phyloP scores from a whole-genome alignment of 2,329 filamentous ascomycete genomes.

The Pseudogymnoascus sp. region DNA sequence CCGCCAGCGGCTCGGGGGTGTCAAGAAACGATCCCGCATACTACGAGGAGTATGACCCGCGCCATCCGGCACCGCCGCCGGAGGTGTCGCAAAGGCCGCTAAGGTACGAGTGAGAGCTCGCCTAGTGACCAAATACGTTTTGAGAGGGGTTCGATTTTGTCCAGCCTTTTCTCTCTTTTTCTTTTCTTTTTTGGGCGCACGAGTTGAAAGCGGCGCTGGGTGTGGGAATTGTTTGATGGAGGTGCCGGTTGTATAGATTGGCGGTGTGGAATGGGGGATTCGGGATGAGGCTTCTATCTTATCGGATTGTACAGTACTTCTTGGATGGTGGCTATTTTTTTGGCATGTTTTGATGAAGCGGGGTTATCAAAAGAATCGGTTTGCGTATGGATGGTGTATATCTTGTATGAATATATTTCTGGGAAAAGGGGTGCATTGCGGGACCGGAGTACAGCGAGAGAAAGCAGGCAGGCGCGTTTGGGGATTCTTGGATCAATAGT shows the following conservation, averaged over 20 bases:
- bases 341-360: background rate
- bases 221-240: background rate
- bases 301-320: background rate
- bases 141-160: background rate
- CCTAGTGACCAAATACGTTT: background rate
- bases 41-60: conserved; percentile 41
- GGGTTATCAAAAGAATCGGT: background rate
- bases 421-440: background rate
- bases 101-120: background rate
- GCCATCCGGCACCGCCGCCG: conserved; percentile 31
- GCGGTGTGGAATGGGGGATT: background rate
- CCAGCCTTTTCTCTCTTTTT: background rate
- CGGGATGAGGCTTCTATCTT: background rate
- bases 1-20: background rate
- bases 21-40: conserved; percentile 18
- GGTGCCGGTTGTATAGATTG: background rate
- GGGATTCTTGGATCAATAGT: background rate
- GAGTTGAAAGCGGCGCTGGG: background rate
- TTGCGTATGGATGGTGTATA: background rate
- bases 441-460: background rate
- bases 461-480: background rate
- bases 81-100: background rate
- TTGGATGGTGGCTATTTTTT: background rate
- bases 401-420: conserved; percentile 1
- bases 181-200: background rate